phyloP scores from a whole-genome alignment of 345 rosid species.

The Conringia planisiliqua region DNA sequence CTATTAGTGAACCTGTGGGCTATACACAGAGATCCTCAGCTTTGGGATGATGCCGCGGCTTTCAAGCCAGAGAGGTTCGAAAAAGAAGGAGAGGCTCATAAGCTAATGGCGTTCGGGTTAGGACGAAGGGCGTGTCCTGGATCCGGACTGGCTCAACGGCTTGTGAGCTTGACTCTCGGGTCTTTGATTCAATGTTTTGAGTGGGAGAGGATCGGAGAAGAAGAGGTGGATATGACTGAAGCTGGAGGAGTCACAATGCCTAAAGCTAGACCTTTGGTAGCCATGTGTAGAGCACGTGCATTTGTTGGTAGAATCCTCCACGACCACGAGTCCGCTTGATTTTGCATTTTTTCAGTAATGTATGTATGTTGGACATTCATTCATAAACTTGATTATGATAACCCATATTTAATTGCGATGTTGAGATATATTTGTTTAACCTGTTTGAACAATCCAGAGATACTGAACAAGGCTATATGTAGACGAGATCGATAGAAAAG shows the following conservation, averaged over 20 bases:
- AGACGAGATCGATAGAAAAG: too few relatives aligned
- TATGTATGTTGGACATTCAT: neutral
- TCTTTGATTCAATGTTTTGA: constrained; percentile 29
- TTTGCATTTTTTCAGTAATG: neutral
- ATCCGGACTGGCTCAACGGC: constrained; percentile 36
- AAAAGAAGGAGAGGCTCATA: constrained; percentile 27
- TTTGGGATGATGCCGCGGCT: constrained; percentile 26
- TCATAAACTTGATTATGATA: too few relatives aligned
- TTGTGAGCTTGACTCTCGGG: constrained; percentile 14
- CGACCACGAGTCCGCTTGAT: neutral
- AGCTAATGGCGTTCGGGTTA: constrained; percentile 42
- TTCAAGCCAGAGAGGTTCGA: constrained; percentile 32
- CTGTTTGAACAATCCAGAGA: too few relatives aligned
- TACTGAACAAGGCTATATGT: too few relatives aligned
- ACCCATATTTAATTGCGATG: too few relatives aligned
- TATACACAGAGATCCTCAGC: constrained; percentile 22
- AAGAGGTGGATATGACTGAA: constrained; percentile 40
- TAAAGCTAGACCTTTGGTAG: constrained; percentile 36
- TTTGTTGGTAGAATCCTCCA: neutral
- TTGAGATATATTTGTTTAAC: too few relatives aligned
- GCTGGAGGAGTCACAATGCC: constrained; percentile 39
- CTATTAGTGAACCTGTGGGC: constrained; percentile 22
- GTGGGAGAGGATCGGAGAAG: constrained; percentile 25
- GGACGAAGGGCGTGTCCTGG: constrained; percentile 57
- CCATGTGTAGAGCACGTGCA: constrained; percentile 38